phyloP scores from a whole-genome alignment of 768 basidiomycete genomes.

The Dictyophora rubrovolvata region DNA sequence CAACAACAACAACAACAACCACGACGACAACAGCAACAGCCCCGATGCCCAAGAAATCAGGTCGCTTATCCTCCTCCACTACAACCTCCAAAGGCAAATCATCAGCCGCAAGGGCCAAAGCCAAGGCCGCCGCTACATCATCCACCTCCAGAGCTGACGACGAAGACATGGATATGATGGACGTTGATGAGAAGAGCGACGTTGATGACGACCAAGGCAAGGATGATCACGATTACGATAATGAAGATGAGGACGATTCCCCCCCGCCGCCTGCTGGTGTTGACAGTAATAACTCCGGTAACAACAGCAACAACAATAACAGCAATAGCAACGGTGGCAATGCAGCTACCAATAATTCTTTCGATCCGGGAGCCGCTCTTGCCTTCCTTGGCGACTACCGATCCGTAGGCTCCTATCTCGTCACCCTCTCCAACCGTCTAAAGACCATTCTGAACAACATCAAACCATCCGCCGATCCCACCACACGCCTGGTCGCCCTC shows the following conservation, averaged over 20 bases:
- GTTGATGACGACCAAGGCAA: slow-evolving; percentile 40
- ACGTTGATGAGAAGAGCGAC: slow-evolving; percentile 46
- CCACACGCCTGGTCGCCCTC: slow-evolving; percentile 76
- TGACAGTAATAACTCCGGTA: slow-evolving; percentile 25
- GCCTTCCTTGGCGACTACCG: slow-evolving; percentile 62
- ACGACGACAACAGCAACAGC: slow-evolving; percentile 24
- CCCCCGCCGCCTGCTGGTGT: slow-evolving; percentile 15
- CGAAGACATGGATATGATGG: slow-evolving; percentile 71
- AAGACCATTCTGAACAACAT: slow-evolving; percentile 87
- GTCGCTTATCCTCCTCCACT: slow-evolving; percentile 42
- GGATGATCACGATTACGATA: slow-evolving; percentile 38
- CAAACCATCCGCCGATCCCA: slow-evolving; percentile 74
- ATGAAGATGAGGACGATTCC: slow-evolving; percentile 26
- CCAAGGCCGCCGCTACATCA: slow-evolving; percentile 33
- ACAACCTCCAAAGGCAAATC: slow-evolving; percentile 33
- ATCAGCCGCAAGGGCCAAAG: slow-evolving; percentile 27
- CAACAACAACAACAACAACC: no score
- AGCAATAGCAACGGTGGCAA: slow-evolving; percentile 45
- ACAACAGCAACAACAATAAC: slow-evolving; percentile 25
- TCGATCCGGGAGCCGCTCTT: slow-evolving; percentile 31
- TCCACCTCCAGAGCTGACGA: slow-evolving; percentile 39
- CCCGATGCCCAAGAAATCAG: slow-evolving; percentile 68
- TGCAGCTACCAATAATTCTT: slow-evolving; percentile 37
- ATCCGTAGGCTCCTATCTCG: slow-evolving; percentile 86
- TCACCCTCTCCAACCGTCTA: slow-evolving; percentile 76